Percentiles rank a stretch among this genome's conserved stretches.
phyloP scores from a whole-genome alignment of 1,284 basidiomycete genomes.

The Marasmius oreades region DNA sequence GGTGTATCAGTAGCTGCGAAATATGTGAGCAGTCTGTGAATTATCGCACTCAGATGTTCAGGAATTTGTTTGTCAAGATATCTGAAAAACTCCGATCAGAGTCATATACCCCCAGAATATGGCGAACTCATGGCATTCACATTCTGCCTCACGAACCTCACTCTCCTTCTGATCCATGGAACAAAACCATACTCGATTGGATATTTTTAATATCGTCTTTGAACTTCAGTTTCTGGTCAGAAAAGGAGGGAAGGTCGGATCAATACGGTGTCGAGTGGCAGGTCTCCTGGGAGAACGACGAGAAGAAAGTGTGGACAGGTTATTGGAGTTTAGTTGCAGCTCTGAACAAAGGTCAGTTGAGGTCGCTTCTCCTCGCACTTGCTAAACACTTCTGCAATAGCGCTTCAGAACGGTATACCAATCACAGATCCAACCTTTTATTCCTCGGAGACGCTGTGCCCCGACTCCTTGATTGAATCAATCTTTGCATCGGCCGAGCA shows the following conservation, averaged over 20 bases:
- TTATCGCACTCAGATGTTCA: constrained; percentile 7
- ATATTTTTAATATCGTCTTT: constrained; percentile 80
- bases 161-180: constrained; percentile 46
- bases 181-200: constrained; percentile 67
- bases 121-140: constrained; percentile 75
- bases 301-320: constrained; percentile 57
- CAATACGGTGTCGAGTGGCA: constrained; percentile 77
- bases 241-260: constrained; percentile 48
- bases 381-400: constrained; percentile 23
- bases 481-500: constrained; percentile 61
- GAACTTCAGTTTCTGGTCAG: constrained; percentile 87
- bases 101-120: constrained; percentile 71
- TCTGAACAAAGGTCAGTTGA: constrained; percentile 61
- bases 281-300: constrained; percentile 54
- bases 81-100: constrained; percentile 51
- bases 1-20: constrained; percentile 58
- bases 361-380: constrained; percentile 3
- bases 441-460: constrained; percentile 58
- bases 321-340: constrained; percentile 83
- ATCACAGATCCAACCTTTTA: constrained; percentile 77
- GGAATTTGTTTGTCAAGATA: constrained; percentile 42
- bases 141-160: constrained; percentile 64
- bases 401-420: constrained; percentile 61
- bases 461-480: constrained; percentile 59
- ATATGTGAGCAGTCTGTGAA: constrained; percentile 44